These are phyloP conservation scores for Lenzites betulinus DNA, from an alignment of 768 basidiomycete genomes.

Conservation along the genomic window DNA sequence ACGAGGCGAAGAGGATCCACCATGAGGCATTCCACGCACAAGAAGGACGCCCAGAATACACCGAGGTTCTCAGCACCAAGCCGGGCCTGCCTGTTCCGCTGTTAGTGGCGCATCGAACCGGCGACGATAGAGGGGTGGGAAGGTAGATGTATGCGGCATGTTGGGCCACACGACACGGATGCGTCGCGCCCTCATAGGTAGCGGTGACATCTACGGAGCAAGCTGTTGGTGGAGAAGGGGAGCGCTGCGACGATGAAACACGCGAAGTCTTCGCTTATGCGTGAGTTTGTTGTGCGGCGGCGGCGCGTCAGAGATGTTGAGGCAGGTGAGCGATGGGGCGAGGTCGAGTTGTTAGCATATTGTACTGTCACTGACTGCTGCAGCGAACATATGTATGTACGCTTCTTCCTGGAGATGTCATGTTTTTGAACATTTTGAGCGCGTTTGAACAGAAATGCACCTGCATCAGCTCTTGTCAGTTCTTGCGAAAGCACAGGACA, in stretches of 20 bases:
- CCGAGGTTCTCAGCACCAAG: constrained; percentile 11
- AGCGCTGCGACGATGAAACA: neutral
- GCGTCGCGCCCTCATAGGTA: neutral
- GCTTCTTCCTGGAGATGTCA: too few relatives aligned
- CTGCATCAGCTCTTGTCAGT: too few relatives aligned
- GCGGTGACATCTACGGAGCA: neutral
- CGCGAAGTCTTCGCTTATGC: neutral
- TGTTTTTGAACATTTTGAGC: too few relatives aligned
- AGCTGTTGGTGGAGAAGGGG: neutral
- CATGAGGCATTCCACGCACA: constrained; percentile 14
- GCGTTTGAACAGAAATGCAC: too few relatives aligned
- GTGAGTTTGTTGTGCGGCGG: too few relatives aligned
- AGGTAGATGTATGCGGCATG: neutral
- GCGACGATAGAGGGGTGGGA: constrained; percentile 8
- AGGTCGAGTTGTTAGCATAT: neutral
- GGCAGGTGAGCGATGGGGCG: neutral
- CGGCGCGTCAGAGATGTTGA: neutral
- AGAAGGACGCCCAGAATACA: constrained; percentile 10
- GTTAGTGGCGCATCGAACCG: neutral
- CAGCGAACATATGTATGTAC: too few relatives aligned
- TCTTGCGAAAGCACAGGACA: too few relatives aligned
- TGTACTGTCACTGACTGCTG: too few relatives aligned
- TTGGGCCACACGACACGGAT: neutral
- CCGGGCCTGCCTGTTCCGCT: constrained; percentile 3
- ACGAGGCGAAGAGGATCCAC: constrained; percentile 10